Conservation (phyloP, 2,329 filamentous ascomycete species). For the Aspergillus caelatus region DNA sequence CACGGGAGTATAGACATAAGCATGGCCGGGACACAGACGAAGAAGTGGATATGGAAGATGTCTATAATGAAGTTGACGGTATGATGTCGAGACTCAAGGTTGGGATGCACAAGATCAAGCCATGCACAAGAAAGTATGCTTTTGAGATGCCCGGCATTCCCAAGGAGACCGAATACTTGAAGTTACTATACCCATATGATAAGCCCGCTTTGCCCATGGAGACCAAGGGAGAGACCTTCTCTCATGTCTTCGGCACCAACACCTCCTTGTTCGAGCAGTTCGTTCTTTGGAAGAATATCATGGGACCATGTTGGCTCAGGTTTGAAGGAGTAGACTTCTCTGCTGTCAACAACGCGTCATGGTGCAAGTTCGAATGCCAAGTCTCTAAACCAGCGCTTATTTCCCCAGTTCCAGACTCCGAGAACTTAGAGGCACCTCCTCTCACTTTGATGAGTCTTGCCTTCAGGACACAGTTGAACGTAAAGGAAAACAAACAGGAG, state of each 20-base stretch:
- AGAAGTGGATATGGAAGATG: slow-evolving; percentile 81
- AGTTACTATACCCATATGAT: slow-evolving; percentile 93
- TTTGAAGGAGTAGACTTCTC: slow-evolving; percentile 84
- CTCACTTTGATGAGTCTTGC: slow-evolving; percentile 95
- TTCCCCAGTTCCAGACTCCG: slow-evolving; percentile 71
- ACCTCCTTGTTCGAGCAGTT: slow-evolving; percentile 97
- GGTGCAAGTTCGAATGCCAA: slow-evolving; percentile 92
- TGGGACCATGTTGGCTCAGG: slow-evolving; percentile 97
- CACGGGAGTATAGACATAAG: slow-evolving; percentile 65
- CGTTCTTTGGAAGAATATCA: slow-evolving; percentile 97
- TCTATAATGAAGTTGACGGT: slow-evolving; percentile 84
- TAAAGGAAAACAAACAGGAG: slow-evolving; percentile 94
- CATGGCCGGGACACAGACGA: slow-evolving; percentile 72
- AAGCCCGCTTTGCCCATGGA: slow-evolving; percentile 74
- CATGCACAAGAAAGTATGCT: slow-evolving; percentile 86
- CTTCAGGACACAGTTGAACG: slow-evolving; percentile 83
- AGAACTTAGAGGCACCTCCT: slow-evolving; percentile 80
- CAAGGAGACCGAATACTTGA: slow-evolving; percentile 87
- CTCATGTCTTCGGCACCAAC: slow-evolving; percentile 89
- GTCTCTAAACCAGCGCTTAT: slow-evolving; percentile 78
- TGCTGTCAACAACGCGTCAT: slow-evolving; percentile 86
- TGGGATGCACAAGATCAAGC: slow-evolving; percentile 89
- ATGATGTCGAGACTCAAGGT: slow-evolving; percentile 88
- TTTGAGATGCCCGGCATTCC: slow-evolving; percentile 89
- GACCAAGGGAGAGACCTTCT: slow-evolving; percentile 82